Percentiles rank a stretch among this genome's conserved stretches.
Evolutionary conservation across 163 green algal genomes (phyloP).

Genomic region (Chlamydomonas reinhardtii): DNA sequence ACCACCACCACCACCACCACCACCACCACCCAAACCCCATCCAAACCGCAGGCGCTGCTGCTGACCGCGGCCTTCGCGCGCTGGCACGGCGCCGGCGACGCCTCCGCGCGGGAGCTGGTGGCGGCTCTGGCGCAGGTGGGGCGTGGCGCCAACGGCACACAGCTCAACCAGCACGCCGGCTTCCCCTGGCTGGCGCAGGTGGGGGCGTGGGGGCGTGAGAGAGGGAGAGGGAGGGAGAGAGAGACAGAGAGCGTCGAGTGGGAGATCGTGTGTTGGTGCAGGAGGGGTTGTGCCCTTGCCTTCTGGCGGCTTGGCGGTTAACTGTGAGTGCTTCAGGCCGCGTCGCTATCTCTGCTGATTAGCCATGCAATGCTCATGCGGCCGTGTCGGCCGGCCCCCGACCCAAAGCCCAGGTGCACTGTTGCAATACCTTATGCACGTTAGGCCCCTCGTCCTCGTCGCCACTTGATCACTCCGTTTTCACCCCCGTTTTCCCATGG

Average conservation of each 20-base stretch:
- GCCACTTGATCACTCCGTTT: too few species aligned
- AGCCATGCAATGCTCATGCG: too few species aligned
- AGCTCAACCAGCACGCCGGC: conserved; percentile 12
- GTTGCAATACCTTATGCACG: too few species aligned
- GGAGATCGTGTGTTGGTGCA: too few species aligned
- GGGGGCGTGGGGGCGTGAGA: neutral
- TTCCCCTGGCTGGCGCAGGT: conserved; percentile 41
- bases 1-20: neutral
- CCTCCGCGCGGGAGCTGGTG: neutral
- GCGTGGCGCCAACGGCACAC: neutral
- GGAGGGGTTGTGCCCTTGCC: too few species aligned
- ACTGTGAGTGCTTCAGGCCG: too few species aligned
- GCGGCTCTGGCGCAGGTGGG: conserved; percentile 1
- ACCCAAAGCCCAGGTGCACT: too few species aligned
- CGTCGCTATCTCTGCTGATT: too few species aligned
- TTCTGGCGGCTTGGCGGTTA: too few species aligned
- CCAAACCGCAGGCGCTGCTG: neutral
- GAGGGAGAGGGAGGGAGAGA: neutral
- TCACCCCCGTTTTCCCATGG: too few species aligned
- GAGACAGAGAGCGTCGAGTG: neutral
- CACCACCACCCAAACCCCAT: neutral
- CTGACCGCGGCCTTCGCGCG: conserved; percentile 16
- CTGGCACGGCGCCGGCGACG: neutral
- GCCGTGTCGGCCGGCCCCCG: too few species aligned
- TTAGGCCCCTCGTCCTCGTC: too few species aligned